Conservation (phyloP, 345 rosid genomes). For the Kandelia obovata region DNA sequence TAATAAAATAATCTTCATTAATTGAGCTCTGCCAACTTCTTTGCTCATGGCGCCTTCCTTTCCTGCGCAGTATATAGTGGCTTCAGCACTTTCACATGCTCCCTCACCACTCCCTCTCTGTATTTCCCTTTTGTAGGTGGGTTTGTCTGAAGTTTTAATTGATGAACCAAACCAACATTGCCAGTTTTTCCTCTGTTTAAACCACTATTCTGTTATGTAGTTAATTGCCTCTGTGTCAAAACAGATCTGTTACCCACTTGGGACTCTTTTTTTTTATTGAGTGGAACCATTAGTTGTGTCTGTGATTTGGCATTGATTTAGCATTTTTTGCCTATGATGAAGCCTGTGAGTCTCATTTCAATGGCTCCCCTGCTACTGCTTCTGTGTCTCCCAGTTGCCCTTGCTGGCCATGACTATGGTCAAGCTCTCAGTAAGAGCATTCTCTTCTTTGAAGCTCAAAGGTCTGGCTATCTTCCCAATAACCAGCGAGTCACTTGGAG, state of each 20-base stretch:
- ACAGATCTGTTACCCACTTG: slow-evolving; percentile 12
- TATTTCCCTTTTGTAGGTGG: slow-evolving; percentile 19
- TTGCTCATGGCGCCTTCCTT: slow-evolving; percentile 48
- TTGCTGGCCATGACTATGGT: slow-evolving; percentile 83
- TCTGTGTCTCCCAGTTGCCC: slow-evolving; percentile 53
- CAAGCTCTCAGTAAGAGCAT: slow-evolving; percentile 93
- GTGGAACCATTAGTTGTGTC: neutral
- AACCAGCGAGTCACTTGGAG: slow-evolving; percentile 94
- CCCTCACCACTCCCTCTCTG: slow-evolving; percentile 27
- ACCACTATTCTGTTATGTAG: slow-evolving; percentile 11
- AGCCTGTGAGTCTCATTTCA: slow-evolving; percentile 26
- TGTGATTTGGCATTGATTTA: neutral
- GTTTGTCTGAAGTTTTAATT: slow-evolving; percentile 41
- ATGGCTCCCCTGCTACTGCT: slow-evolving; percentile 50
- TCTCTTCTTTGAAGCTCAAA: slow-evolving; percentile 96
- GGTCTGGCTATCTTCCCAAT: slow-evolving; percentile 86
- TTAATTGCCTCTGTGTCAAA: neutral
- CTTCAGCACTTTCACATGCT: slow-evolving; percentile 20
- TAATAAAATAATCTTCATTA: slow-evolving; percentile 26
- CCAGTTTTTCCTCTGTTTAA: slow-evolving; percentile 6
- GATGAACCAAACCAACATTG: slow-evolving; percentile 45
- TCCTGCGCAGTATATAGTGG: slow-evolving; percentile 47
- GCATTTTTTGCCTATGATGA: slow-evolving; percentile 22
- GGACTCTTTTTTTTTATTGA: neutral
- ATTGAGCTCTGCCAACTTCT: slow-evolving; percentile 36